Base-by-base conservation (phyloP, 352 stramenopile genomes). In the Phytophthora brassicae region DNA sequence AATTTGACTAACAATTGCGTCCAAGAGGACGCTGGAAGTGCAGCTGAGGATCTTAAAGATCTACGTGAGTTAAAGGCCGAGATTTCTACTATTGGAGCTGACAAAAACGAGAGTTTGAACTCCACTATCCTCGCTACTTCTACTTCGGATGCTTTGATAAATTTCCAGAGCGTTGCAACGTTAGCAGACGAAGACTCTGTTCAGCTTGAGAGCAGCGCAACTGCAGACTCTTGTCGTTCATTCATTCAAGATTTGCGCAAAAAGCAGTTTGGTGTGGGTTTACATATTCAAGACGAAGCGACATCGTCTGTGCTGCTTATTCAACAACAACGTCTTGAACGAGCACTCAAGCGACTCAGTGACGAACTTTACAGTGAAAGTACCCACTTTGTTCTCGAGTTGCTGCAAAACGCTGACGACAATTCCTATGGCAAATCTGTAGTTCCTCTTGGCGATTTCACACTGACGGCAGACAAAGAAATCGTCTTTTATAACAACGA, bases 401-500 rank as follows among this genome's bases (percentile, higher is more conserved):
- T 96, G 23, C 70, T 96, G 13, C 88, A 96, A 45, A 96, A 96
- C 28, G 86, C 88, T 8, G 86, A 96, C 53, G 88, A 96, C 62
- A 95, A 95, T 36, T 48, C 35, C 19, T 96, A 95, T 43, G 54
- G 66, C 6, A 7, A 41, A 1, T 44, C 47, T 8, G 69, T 83
- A 11, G 51, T 77, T 28, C 86, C 88, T 4, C 64, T 71, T 6
- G 78, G 77, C 20, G 75, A 82, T 43, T 94, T 95, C 53, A 74
- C 70, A 8, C 66, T 94, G 42, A 88, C 78, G 0, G 17, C 33
- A 0, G 57, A 70, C 5, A 69, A 77, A 14, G 38, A 79, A 6
- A 87, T 95, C 28, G 63, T 92, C 9, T 95, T 96, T 44, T 71
- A 74, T 62, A 95, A 92, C 78, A 96, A 96, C 48, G 88, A 96